Conservation (phyloP, 768 basidiomycete genomes). For the Panaeolus papilionaceus region DNA sequence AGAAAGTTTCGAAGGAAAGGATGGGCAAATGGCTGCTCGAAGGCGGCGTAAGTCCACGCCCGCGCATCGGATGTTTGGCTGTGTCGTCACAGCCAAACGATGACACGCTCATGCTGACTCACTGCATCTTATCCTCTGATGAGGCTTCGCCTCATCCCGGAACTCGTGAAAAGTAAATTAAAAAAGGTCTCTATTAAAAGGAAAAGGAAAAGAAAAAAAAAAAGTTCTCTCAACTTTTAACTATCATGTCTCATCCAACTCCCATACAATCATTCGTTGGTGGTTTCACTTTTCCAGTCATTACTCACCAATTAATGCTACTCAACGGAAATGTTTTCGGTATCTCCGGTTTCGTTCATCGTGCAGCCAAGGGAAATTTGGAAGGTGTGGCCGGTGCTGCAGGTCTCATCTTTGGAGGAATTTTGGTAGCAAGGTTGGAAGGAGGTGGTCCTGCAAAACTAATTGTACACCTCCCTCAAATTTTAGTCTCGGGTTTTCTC, state of each 20-base stretch:
- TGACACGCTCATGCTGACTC: background rate
- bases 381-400: constrained; percentile 48
- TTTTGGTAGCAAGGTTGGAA: constrained; percentile 48
- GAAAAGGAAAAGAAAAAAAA: background rate
- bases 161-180: background rate
- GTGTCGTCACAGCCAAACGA: no score
- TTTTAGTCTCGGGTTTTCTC: constrained; percentile 56
- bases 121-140: constrained; percentile 1
- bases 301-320: constrained; percentile 56
- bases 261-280: constrained; percentile 62
- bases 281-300: constrained; percentile 56
- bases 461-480: constrained; percentile 32
- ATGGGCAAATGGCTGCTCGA: no score
- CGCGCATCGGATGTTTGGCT: background rate
- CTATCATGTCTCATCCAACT: constrained; percentile 45
- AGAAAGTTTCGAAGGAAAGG: no score
- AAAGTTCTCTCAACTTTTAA: background rate
- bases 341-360: constrained; percentile 66
- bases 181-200: background rate
- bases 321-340: constrained; percentile 65
- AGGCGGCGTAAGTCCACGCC: no score
- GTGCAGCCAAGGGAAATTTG: constrained; percentile 47
- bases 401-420: constrained; percentile 58
- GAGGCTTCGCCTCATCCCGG: constrained; percentile 3
- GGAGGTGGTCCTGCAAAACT: constrained; percentile 35